These are phyloP conservation scores for Cytospora paraplurivora DNA, from an alignment of 2,329 filamentous ascomycete species.

Conservation along the genomic window DNA sequence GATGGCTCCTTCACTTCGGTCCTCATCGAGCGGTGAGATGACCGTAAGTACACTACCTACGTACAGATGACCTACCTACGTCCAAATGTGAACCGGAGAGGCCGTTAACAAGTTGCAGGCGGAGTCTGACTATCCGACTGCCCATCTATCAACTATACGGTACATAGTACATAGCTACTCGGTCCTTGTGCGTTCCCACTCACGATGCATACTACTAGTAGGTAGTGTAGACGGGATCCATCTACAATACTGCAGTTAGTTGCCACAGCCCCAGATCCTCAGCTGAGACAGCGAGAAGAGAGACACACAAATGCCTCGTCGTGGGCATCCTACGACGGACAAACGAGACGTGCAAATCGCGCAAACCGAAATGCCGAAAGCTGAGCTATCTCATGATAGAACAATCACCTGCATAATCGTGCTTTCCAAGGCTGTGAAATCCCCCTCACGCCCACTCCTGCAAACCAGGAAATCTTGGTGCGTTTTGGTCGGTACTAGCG, in stretches of 20 bases:
- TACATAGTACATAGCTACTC: too few relatives aligned
- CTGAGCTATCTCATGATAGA: not conserved
- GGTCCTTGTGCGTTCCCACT: not conserved
- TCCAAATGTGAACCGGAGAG: not conserved
- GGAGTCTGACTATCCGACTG: not conserved
- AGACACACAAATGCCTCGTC: not conserved
- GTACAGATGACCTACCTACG: not conserved
- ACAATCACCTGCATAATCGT: not conserved
- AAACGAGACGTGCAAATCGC: not conserved
- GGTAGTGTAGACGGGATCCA: too few relatives aligned
- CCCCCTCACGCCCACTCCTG: not conserved
- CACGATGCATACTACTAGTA: not conserved
- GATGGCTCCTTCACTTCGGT: not conserved
- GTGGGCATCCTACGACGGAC: not conserved
- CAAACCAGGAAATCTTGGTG: not conserved
- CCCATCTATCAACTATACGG: too few relatives aligned
- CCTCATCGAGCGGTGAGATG: not conserved
- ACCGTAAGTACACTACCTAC: not conserved
- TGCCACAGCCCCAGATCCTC: too few relatives aligned
- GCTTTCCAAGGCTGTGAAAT: not conserved
- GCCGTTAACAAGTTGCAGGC: not conserved
- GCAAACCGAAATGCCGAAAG: not conserved
- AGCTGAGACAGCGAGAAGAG: not conserved
- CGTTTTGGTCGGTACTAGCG: not conserved
- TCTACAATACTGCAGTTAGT: not conserved